Base-by-base conservation (phyloP, 768 basidiomycete genomes). In the Postia placenta region DNA sequence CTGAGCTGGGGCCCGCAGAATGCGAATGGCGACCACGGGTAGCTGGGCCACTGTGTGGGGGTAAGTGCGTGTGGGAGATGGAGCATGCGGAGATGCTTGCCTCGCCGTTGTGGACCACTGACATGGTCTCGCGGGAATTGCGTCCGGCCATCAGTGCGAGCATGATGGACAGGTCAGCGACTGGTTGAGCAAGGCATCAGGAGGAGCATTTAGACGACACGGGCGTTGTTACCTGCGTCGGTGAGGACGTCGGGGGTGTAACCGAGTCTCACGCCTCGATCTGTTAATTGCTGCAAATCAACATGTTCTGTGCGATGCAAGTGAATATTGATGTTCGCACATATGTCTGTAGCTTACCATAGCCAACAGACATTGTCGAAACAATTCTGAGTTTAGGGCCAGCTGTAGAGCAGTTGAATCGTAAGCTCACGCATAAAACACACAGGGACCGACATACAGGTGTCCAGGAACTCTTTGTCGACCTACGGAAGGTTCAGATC, bases 221-320 rank as follows among this genome's bases (percentile, higher is more conserved):
- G n/a, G 14, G 44, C 1, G 11, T 4, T 54, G 67, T 45, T 59
- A 82, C 92, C 92, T 55, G 95, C 92, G 59, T 92, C 91, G 4
- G 87, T 94, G 14, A 99, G 75, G 4, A 97, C 87, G 48, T 94
- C 92, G 0, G 95, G 96, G 0, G 94, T 98, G 65, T 92, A 91
- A 5, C 96, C 96, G 5, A 97, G 64, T 40, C 74, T 76, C 50
- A 98, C 75, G 1, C 75, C 73, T 14, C 82, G 76, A 56, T 75
- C 69, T 11, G 80, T 74, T 5, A 85, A 65, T 25, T 77, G 80
- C 19, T 70, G 63, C 0, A 87, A 68, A 53, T 87, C 79, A 33
- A 92, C 74, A 54, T 98, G 96, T 47, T 99, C 95, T 94, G 56
- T 0, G 23, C n/a, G 24, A 23, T 27, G 11, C 33, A n/a, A 11